phyloP scores from a whole-genome alignment of 371 early-diverging fungal genomes.

The Gilbertella persicaria region DNA sequence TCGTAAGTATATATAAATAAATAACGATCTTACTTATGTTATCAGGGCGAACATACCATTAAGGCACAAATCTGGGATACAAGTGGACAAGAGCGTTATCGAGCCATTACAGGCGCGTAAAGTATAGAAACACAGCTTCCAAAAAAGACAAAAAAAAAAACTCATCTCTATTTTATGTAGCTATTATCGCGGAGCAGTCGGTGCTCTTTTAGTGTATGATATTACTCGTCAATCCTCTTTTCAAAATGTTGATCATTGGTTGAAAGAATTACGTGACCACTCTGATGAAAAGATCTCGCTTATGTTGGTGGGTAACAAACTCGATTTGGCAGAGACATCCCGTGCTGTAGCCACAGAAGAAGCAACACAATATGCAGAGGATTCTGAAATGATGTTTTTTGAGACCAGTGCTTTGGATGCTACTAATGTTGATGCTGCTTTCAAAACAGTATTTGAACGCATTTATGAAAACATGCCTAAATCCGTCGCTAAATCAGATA shows the following conservation, averaged over 20 bases:
- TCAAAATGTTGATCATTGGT: slow-evolving; percentile 57
- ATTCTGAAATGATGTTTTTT: slow-evolving; percentile 79
- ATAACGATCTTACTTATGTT: background rate
- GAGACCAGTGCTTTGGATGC: slow-evolving; percentile 91
- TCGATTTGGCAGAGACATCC: slow-evolving; percentile 76
- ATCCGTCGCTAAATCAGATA: background rate
- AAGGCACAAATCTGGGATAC: slow-evolving; percentile 94
- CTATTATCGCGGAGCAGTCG: slow-evolving; percentile 38
- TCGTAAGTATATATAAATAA: slow-evolving; percentile 43
- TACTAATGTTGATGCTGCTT: slow-evolving; percentile 75
- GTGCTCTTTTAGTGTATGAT: slow-evolving; percentile 35
- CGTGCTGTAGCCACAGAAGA: slow-evolving; percentile 78
- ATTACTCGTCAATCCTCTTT: slow-evolving; percentile 58
- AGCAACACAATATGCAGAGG: slow-evolving; percentile 77
- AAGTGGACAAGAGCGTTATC: slow-evolving; percentile 77
- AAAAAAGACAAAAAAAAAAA: background rate
- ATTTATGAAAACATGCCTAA: slow-evolving; percentile 20
- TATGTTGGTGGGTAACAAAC: slow-evolving; percentile 97
- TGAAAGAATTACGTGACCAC: slow-evolving; percentile 78
- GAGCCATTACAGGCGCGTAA: slow-evolving; percentile 72
- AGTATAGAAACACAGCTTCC: background rate
- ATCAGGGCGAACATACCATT: slow-evolving; percentile 42
- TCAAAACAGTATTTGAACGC: slow-evolving; percentile 36
- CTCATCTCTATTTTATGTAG: slow-evolving; percentile 5
- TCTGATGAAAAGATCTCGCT: slow-evolving; percentile 76